These are phyloP conservation scores for Leersia perrieri DNA, from an alignment of 176 grass and related monocot genomes.

Conservation along the genomic window DNA sequence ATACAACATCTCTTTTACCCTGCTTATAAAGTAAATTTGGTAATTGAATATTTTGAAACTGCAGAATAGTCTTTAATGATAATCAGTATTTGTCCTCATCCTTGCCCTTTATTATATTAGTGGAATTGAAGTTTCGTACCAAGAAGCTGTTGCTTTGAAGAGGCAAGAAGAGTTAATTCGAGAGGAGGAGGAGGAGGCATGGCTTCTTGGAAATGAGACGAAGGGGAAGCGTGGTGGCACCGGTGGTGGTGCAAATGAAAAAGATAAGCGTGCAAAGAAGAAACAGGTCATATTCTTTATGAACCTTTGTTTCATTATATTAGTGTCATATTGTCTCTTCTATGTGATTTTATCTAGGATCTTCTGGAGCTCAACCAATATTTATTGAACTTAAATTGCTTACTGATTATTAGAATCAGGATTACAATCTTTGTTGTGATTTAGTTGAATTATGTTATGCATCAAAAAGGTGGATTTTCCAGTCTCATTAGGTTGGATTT, in stretches of 20 bases:
- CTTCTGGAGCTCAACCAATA: background rate
- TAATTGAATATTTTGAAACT: slow-evolving; percentile 9
- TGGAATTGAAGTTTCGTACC: slow-evolving; percentile 84
- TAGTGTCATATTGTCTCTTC: slow-evolving; percentile 13
- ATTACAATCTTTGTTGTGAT: slow-evolving; percentile 1
- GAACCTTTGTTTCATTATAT: slow-evolving; percentile 12
- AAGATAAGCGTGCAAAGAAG: slow-evolving; percentile 91
- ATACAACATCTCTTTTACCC: slow-evolving; percentile 3
- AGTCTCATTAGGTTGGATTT: background rate
- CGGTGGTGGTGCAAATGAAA: slow-evolving; percentile 52
- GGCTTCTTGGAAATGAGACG: slow-evolving; percentile 62
- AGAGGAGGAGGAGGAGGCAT: slow-evolving; percentile 91
- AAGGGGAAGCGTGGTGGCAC: slow-evolving; percentile 67
- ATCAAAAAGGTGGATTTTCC: slow-evolving; percentile 1
- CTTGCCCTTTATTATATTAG: slow-evolving; percentile 53
- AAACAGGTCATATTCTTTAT: slow-evolving; percentile 62
- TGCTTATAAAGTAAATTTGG: slow-evolving; percentile 1
- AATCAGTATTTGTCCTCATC: background rate
- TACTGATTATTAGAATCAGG: background rate
- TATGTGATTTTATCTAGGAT: background rate
- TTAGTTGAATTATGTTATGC: background rate
- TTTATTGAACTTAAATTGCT: background rate
- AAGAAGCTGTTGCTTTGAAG: slow-evolving; percentile 90
- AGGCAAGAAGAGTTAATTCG: slow-evolving; percentile 98
- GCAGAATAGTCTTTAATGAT: background rate